Conservation (phyloP, 2,329 filamentous ascomycete species). For the Exophiala aquamarina region DNA sequence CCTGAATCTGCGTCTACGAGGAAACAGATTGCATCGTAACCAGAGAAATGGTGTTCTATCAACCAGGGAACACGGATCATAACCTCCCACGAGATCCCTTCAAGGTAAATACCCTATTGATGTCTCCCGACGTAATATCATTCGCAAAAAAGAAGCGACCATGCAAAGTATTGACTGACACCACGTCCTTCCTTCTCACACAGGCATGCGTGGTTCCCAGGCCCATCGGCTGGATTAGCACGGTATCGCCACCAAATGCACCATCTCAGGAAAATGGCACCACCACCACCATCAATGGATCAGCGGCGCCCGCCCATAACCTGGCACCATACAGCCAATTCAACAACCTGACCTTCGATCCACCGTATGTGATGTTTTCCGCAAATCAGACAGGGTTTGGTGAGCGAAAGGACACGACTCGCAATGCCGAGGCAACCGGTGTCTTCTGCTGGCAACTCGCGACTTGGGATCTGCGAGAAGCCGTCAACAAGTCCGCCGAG, state of each 20-base stretch:
- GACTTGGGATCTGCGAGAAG: slow-evolving; percentile 56
- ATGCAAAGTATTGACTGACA: too few relatives aligned
- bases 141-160: too few relatives aligned
- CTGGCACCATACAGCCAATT: slow-evolving; percentile 63
- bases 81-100: slow-evolving; percentile 56
- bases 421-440: slow-evolving; percentile 57
- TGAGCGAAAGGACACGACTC: slow-evolving; percentile 56
- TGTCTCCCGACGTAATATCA: slow-evolving; percentile 35
- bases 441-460: slow-evolving; percentile 62
- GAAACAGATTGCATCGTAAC: too few relatives aligned
- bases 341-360: slow-evolving; percentile 64
- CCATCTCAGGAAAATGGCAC: background rate
- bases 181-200: too few relatives aligned
- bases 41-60: slow-evolving; percentile 49
- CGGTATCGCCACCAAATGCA: slow-evolving; percentile 30
- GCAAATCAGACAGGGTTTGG: slow-evolving; percentile 54
- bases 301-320: slow-evolving; percentile 36
- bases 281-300: slow-evolving; percentile 41
- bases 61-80: slow-evolving; percentile 54
- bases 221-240: slow-evolving; percentile 65
- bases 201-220: slow-evolving; percentile 56
- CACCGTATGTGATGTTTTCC: slow-evolving; percentile 63
- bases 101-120: slow-evolving; percentile 37
- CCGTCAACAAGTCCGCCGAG: slow-evolving; percentile 57
- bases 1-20: too few relatives aligned